Conservation (phyloP, 371 early-diverging fungal genomes). For the Mucor ambiguus region DNA sequence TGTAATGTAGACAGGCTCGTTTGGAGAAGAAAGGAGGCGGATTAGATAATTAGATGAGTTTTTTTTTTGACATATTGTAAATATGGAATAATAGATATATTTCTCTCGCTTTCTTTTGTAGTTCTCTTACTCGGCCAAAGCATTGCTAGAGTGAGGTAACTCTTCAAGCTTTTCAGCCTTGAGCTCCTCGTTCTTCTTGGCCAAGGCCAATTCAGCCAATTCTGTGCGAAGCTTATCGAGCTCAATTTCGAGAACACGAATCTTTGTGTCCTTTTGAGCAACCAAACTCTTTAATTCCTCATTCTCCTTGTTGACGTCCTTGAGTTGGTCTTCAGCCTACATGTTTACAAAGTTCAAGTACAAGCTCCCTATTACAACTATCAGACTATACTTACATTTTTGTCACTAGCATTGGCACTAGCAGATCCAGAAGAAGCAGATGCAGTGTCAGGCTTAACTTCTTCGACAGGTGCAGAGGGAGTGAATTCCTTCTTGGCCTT, state of each 20-base stretch:
- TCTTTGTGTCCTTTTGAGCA: slow-evolving; percentile 75
- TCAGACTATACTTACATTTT: slow-evolving; percentile 53
- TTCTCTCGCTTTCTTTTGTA: neutral
- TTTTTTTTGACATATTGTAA: neutral
- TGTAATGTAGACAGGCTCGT: neutral
- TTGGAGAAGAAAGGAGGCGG: neutral
- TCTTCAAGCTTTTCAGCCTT: slow-evolving; percentile 19
- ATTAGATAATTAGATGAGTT: neutral
- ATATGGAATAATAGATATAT: slow-evolving; percentile 1
- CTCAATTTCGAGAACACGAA: slow-evolving; percentile 80
- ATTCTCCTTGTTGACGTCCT: slow-evolving; percentile 78
- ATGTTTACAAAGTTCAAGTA: neutral
- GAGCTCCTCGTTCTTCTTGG: slow-evolving; percentile 24
- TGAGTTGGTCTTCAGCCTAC: slow-evolving; percentile 78
- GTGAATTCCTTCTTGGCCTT: slow-evolving; percentile 81
- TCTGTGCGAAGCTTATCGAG: slow-evolving; percentile 57
- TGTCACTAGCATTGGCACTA: slow-evolving; percentile 47
- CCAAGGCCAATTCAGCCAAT: slow-evolving; percentile 34
- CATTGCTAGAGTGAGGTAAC: slow-evolving; percentile 25
- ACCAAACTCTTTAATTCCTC: slow-evolving; percentile 81
- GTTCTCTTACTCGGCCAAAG: slow-evolving; percentile 14
- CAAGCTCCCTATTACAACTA: neutral
- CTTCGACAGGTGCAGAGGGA: slow-evolving; percentile 58
- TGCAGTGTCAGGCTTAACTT: slow-evolving; percentile 33
- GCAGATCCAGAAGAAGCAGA: slow-evolving; percentile 11